Evolutionary conservation across 805 yeast species (phyloP).

Genomic region (Gaillardinia entomophila): DNA sequence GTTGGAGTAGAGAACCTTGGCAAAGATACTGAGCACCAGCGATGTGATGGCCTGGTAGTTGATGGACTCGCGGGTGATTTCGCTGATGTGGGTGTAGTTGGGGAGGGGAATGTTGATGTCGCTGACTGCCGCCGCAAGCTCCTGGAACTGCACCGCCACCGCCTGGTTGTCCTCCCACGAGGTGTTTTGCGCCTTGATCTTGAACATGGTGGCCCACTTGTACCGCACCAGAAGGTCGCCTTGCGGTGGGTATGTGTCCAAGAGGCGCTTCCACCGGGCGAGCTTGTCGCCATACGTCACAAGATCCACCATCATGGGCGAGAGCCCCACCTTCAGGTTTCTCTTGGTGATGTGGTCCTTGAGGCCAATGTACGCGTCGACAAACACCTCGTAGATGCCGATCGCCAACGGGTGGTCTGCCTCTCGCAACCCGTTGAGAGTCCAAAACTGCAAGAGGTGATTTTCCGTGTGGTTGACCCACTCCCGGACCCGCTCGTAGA

Average conservation of each 20-base stretch:
- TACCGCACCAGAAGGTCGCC: constrained; percentile 8
- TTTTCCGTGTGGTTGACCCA: constrained; percentile 31
- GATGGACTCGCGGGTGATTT: constrained; percentile 44
- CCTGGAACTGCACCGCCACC: constrained; percentile 17
- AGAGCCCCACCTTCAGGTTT: constrained; percentile 3
- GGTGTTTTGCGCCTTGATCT: constrained; percentile 20
- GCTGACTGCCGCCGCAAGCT: constrained; percentile 7
- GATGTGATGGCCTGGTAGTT: constrained; percentile 64
- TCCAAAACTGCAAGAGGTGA: constrained; percentile 7
- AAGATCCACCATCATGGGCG: constrained; percentile 31
- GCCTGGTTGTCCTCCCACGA: constrained; percentile 24
- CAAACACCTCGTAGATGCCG: constrained; percentile 41
- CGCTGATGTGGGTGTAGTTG: constrained; percentile 58
- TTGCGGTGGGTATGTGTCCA: too few relatives aligned
- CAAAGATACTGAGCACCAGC: constrained; percentile 61
- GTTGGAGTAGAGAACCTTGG: constrained; percentile 40
- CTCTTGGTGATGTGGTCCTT: constrained; percentile 19
- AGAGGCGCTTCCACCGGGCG: constrained; percentile 40
- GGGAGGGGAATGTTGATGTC: constrained; percentile 37
- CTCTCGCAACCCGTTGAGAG: background rate
- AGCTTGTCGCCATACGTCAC: constrained; percentile 38
- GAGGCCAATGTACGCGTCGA: constrained; percentile 34
- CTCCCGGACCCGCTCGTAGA: constrained; percentile 26
- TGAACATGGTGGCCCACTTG: constrained; percentile 30
- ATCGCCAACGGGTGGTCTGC: constrained; percentile 20